These are phyloP conservation scores for Hericium coralloides DNA, from an alignment of 768 basidiomycete genomes.

Conservation along the genomic window DNA sequence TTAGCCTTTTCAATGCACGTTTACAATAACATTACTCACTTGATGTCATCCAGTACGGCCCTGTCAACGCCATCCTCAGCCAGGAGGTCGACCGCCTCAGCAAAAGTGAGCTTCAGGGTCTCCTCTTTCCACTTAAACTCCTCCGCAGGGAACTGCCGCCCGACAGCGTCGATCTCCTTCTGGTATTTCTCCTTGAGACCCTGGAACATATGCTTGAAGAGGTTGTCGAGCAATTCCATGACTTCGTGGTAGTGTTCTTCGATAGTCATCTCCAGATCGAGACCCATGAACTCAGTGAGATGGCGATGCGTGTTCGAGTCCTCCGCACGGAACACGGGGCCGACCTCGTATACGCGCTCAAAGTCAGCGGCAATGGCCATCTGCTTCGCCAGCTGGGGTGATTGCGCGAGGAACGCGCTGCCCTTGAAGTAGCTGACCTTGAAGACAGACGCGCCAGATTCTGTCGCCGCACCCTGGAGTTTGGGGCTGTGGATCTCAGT, in stretches of 20 bases:
- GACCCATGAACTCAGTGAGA: conserved; percentile 95
- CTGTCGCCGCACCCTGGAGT: conserved; percentile 93
- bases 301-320: conserved; percentile 96
- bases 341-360: conserved; percentile 97
- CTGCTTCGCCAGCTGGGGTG: conserved; percentile 95
- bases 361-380: conserved; percentile 99
- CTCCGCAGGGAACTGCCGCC: conserved; percentile 88
- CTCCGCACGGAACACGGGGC: conserved; percentile 94
- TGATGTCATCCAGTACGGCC: conserved; percentile 82
- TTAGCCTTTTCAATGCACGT: not conserved
- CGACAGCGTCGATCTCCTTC: conserved; percentile 75
- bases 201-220: conserved; percentile 82
- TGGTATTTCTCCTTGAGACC: conserved; percentile 68
- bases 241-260: conserved; percentile 99
- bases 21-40: conserved; percentile 34
- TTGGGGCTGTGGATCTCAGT: conserved; percentile 97
- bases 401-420: conserved; percentile 88
- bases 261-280: conserved; percentile 98
- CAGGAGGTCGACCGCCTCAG: conserved; percentile 80
- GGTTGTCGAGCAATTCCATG: conserved; percentile 80
- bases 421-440: conserved; percentile 98
- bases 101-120: conserved; percentile 79
- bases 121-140: conserved; percentile 93
- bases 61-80: conserved; percentile 78
- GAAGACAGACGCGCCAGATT: conserved; percentile 95